Conservation (phyloP, 371 early-diverging fungal species). For the Mortierella polycephala region DNA sequence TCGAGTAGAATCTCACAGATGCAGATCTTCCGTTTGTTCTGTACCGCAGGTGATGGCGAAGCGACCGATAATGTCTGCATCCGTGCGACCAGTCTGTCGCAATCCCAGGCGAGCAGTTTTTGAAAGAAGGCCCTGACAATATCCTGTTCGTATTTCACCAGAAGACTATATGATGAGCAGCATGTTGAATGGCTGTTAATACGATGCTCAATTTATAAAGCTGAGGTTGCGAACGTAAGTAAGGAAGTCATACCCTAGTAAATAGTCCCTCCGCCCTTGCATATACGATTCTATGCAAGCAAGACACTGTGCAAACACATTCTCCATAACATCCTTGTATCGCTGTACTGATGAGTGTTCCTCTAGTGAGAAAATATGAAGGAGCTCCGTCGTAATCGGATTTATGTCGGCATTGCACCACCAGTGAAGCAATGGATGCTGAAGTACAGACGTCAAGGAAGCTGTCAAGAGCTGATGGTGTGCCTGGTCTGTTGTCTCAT, state of each 20-base stretch:
- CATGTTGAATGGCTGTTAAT: not conserved
- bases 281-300: constrained; percentile 37
- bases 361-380: constrained; percentile 33
- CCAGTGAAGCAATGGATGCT: constrained; percentile 40
- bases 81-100: constrained; percentile 19
- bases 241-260: constrained; percentile 8
- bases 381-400: constrained; percentile 23
- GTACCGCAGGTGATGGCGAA: constrained; percentile 3
- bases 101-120: constrained; percentile 39
- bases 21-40: constrained; percentile 17
- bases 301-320: constrained; percentile 20
- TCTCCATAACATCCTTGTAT: constrained; percentile 29
- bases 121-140: constrained; percentile 25
- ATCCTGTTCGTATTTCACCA: constrained; percentile 15
- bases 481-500: constrained; percentile 3
- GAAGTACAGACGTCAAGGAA: constrained; percentile 23
- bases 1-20: constrained; percentile 44
- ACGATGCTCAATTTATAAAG: not conserved
- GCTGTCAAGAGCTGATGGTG: constrained; percentile 24
- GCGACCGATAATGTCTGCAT: constrained; percentile 1
- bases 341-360: constrained; percentile 15
- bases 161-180: constrained; percentile 9
- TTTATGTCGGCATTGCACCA: constrained; percentile 41
- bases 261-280: constrained; percentile 29
- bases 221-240: too few species aligned